Evolutionary conservation across 164 flowering plant species (phyloP).

Genomic region (Umbellularia californica): DNA sequence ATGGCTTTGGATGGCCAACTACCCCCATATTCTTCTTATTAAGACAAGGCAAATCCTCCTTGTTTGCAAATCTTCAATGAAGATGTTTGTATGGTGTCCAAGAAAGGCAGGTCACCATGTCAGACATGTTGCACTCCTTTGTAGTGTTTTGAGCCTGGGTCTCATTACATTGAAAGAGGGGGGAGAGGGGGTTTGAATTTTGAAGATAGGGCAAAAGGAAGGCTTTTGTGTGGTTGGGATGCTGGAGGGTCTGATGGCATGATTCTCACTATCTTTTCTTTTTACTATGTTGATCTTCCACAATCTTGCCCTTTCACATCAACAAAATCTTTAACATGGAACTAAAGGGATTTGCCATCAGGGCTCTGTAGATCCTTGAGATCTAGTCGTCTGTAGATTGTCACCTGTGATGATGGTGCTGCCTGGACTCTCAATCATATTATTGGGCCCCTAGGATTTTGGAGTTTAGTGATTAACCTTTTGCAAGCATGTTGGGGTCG

Average conservation of each 20-base stretch:
- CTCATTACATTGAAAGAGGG: background rate
- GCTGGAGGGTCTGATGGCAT: no score
- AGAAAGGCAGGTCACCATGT: background rate
- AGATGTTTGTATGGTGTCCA: background rate
- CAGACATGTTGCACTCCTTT: background rate
- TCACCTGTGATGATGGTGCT: background rate
- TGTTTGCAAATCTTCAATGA: background rate
- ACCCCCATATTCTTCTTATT: background rate
- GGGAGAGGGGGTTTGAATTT: background rate
- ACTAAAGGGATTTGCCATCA: background rate
- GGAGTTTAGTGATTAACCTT: no score
- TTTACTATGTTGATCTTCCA: background rate
- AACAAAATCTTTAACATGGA: background rate
- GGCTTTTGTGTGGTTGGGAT: no score
- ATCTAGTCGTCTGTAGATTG: background rate
- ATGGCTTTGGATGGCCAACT: background rate
- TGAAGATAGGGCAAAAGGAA: background rate
- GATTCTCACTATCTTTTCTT: background rate
- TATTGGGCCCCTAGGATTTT: no score
- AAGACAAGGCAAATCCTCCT: background rate
- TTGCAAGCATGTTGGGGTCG: no score
- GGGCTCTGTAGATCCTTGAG: background rate
- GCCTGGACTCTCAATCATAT: no score
- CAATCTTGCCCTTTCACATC: background rate
- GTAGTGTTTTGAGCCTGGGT: background rate